Evolutionary conservation across 208 protist genomes (phyloP).

Genomic region (Acanthamoeba culbertsoni): DNA sequence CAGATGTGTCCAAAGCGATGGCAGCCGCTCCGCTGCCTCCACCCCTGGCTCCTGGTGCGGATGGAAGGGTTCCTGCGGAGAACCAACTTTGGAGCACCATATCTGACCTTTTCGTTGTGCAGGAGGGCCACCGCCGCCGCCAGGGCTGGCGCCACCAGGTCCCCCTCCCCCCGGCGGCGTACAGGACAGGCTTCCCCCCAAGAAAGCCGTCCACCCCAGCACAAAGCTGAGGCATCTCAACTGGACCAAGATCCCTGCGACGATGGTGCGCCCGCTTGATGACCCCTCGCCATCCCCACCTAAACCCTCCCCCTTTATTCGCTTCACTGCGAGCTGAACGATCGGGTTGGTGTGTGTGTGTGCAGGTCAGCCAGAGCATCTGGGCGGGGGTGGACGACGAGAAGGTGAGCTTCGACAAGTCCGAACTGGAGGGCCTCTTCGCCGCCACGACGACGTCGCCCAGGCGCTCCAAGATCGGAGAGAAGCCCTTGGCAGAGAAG

Average conservation of each 20-base stretch:
- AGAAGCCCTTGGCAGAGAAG: neutral
- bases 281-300: neutral
- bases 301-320: neutral
- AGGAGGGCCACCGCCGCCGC: neutral
- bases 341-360: neutral
- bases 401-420: neutral
- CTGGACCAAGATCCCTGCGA: constrained; percentile 57
- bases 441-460: neutral
- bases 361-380: constrained; percentile 42
- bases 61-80: too few species aligned
- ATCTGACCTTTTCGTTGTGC: neutral
- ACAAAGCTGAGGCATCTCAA: constrained; percentile 54
- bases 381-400: constrained; percentile 31
- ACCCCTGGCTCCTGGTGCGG: neutral
- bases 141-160: neutral
- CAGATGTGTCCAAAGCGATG: neutral
- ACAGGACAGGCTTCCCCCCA: neutral
- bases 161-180: neutral
- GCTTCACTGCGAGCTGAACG: neutral
- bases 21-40: neutral
- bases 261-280: neutral
- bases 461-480: neutral
- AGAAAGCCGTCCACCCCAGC: neutral
- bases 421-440: constrained; percentile 35
- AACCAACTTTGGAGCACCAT: too few species aligned